Base-by-base conservation (phyloP, 352 stramenopile species). In the Phytophthora quininea region DNA sequence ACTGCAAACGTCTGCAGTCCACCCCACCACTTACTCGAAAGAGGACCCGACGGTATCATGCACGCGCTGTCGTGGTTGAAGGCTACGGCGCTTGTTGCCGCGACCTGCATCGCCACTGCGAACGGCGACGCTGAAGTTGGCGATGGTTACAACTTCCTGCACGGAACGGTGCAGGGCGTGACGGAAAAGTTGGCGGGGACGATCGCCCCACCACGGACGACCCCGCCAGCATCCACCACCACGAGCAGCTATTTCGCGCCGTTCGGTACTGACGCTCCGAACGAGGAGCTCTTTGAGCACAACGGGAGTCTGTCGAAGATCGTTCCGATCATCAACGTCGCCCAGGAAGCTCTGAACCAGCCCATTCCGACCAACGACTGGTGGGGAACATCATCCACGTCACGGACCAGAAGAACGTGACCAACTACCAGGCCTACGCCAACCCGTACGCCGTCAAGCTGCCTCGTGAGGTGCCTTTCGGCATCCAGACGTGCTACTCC, bases 321-420 rank as follows among this genome's bases (percentile, higher is more conserved):
- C 8, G 73, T 74, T 10, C 77, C 77, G 3, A 79, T 88, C 69
- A 73, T 90, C 38, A 90, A 92, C 63, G 71, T 90, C 54, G 81
- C 76, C 19, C 2, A 71, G 32, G 76, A 89, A 31, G 59, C 82
- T 24, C 61, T 90, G 15, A 63, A 73, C 10, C 45, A 84, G 48
- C 63, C 86, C 2, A 88, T 94, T 59, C 86, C 86, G 53, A 94
- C 84, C 19, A 94, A 94, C 71, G 79, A 91, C 57, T 94, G 86
- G 86, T 94, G 86, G 86, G 82, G 76, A 94, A 92, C 62, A 56
- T 91, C 45, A 90, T 94, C 48, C 74, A 86, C 67, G 76, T 77
- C 11, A 84, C 69, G 1, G 70, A 60, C 30, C 67, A 74, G 8
- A 80, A 85, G 35, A 77, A 76, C 42, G 59, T 78, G 2, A 64